Evolutionary conservation across 139 green algal genomes (phyloP).

Genomic region (Yamagishiella unicocca): DNA sequence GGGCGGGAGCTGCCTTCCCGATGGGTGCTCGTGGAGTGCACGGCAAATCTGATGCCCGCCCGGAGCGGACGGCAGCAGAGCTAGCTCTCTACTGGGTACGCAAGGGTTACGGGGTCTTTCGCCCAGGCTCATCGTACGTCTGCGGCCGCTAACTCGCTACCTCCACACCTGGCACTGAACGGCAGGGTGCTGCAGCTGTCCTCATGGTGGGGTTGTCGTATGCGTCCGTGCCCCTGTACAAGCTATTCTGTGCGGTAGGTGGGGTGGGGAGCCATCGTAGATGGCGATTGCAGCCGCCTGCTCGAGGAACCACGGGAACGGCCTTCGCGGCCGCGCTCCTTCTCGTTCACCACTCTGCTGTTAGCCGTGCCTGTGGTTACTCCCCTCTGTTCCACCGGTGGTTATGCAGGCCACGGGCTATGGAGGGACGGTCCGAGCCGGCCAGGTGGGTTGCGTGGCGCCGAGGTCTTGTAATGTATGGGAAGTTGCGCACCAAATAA

Average conservation of each 20-base stretch:
- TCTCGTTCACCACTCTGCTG: no score
- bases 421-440: slow-evolving; percentile 82
- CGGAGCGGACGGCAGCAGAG: not conserved
- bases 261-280: no score
- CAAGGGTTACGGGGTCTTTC: no score
- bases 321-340: no score
- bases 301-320: no score
- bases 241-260: slow-evolving; percentile 81
- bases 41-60: not conserved
- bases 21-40: not conserved
- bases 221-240: slow-evolving; percentile 94
- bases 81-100: slow-evolving; percentile 8
- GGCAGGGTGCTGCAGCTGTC: slow-evolving; percentile 82
- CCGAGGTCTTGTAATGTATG: not conserved
- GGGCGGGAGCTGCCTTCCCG: not conserved
- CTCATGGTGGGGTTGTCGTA: slow-evolving; percentile 96
- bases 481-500: not conserved
- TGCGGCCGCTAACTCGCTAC: no score
- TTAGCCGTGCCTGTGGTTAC: no score
- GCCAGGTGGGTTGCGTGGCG: not conserved
- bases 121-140: no score
- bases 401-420: slow-evolving; percentile 84
- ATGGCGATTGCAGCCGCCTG: no score
- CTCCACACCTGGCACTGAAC: no score
- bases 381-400: no score